Evolutionary conservation across 2,329 filamentous ascomycete species (phyloP), one percentile per base, ranked within the genome.

Genomic region (Mycocentrospora acerina): DNA sequence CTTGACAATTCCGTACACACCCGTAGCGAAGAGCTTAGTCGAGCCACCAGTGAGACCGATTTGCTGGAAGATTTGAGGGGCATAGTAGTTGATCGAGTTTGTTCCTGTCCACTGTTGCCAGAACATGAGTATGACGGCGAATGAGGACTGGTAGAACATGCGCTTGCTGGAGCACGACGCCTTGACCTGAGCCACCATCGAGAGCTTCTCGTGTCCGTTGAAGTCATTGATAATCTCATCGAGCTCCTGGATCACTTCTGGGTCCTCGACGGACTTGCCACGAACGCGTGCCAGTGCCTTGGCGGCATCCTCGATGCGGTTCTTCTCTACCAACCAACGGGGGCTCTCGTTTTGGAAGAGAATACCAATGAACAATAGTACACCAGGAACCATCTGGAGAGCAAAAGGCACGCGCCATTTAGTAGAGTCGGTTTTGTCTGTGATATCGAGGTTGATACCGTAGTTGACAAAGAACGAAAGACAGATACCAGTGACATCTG

Each of bases 351-450:
- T 76, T 30, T 76, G 67, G 57, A 77, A 77, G 29, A 75, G 51
- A 11, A 78, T 67, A 1, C 75, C 75, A 3, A 68, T 50, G 8
- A 79, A 52, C 35, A 79, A 70, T n/a, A 78, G 48, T 1, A 67
- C 68, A 12, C 75, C 75, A 0, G 76, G 76, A 1, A 79, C 64
- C 37, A 78, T 72, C 54, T 79, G 75, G 8, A 79, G 61, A 2
- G 71, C 74, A 15, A 79, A 74, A 0, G 76, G 75, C 4, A 77
- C 63, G 7, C 75, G 70, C 75, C 76, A 79, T 57, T 78, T 76
- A n/a, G 65, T 68, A 2, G 72, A 69, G 25, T 68, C 66, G 4
- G 67, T 58, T 5, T 44, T 39, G 9, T 56, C 41, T n/a, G 61
- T 65, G 35, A 77, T 69, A 32, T 71, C 67, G 17, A 70, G 59